Evolutionary conservation across 805 yeast species (phyloP).

Genomic region (Candida suzukii): DNA sequence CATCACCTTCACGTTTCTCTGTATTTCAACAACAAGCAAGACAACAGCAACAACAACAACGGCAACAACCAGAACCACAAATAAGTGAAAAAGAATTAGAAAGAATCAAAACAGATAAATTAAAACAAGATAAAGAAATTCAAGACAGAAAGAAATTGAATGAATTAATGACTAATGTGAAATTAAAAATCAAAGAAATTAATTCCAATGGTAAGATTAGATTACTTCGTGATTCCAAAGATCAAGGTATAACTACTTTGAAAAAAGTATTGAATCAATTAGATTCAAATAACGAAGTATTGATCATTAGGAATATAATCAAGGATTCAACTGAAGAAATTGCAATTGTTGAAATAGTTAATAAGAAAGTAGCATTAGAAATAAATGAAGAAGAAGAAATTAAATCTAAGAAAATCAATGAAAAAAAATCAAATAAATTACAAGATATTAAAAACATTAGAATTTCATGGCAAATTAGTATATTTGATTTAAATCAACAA

Average conservation of each 20-base stretch:
- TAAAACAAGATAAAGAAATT: no score
- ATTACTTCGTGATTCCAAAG: constrained; percentile 11
- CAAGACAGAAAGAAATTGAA: no score
- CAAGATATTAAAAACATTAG: constrained; percentile 37
- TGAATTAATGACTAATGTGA: no score
- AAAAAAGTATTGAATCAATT: constrained; percentile 8
- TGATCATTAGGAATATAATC: constrained; percentile 1
- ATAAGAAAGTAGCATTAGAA: no score
- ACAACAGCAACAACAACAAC: no score
- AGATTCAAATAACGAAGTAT: constrained; percentile 18
- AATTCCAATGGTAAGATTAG: constrained; percentile 13
- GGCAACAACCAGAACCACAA: no score
- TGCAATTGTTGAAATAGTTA: neutral
- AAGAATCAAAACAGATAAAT: no score
- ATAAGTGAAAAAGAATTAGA: no score
- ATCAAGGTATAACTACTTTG: constrained; percentile 8
- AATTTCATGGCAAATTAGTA: constrained; percentile 51
- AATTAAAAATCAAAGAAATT: constrained; percentile 9
- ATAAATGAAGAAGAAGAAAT: neutral
- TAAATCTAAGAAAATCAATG: neutral
- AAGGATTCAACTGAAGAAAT: neutral
- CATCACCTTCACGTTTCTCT: no score
- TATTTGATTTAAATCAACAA: constrained; percentile 44
- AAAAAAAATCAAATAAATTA: neutral
- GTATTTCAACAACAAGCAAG: no score